Base-by-base conservation (phyloP, 2,329 filamentous ascomycete genomes). In the Alternaria sp. region DNA sequence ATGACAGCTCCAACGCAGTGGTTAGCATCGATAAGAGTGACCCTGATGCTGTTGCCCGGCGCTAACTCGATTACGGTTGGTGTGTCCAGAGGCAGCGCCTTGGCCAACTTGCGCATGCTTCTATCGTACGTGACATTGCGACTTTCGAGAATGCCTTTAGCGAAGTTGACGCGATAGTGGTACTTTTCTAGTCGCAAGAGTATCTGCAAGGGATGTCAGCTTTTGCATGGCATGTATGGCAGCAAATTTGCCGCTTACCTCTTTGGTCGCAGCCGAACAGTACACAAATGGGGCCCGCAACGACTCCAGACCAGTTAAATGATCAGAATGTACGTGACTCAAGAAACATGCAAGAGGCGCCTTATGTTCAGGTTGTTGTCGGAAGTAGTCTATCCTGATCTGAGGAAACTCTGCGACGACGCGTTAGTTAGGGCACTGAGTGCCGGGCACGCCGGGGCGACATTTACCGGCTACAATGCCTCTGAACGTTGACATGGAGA, bases 321-420 rank as follows among this genome's bases (percentile, higher is more conserved):
- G 95, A 72, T 97, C 94, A 67, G 91, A 96, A 76, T 97, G 95
- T 3, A 96, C 89, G 86, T 98, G 95, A 79, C 92, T 96, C 25
- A 98, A 84, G 75, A 98, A 97, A 78, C 91, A 96, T 15, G 92
- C 94, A 59, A 96, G 80, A 0, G 93, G 92, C 5, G 91, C 86
- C 15, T 81, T 85, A 15, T 80, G 80, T 6, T 83, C 82, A 5
- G 83, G 81, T 50, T 85, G 84, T 15, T 81, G 82, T 23, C 92
- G 88, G 72, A 97, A 97, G 82, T 90, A 93, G 80, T 97, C 94
- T 68, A 97, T 90, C 71, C 90, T 84, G 63, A 97, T 94, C 44
- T 89, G 87, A 5, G 92, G 92, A 70, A 97, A 96, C 75, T 97
- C 93, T 80, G 57, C 20, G 10, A 21, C 9, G 23, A 51, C 55